phyloP scores from a whole-genome alignment of 1,284 basidiomycete genomes.

The Cutaneotrichosporon curvatum region DNA sequence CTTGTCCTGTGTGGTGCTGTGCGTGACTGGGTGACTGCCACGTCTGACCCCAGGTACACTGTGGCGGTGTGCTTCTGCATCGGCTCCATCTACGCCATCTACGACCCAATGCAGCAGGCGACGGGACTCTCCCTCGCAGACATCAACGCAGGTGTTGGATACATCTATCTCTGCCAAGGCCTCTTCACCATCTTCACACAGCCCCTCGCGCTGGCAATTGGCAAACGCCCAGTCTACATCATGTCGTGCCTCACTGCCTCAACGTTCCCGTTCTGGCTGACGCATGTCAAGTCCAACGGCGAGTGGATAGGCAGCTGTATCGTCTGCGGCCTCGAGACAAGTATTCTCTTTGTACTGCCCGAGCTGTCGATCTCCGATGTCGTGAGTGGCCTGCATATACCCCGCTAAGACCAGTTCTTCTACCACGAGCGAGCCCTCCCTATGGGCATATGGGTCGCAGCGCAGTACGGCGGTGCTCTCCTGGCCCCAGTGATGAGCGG shows the following conservation, averaged over 20 bases:
- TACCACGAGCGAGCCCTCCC: slow-evolving; percentile 24
- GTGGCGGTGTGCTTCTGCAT: slow-evolving; percentile 12
- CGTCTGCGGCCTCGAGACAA: slow-evolving; percentile 15
- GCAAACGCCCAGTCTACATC: slow-evolving; percentile 24
- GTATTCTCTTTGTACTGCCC: slow-evolving; percentile 18
- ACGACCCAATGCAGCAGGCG: slow-evolving; percentile 17
- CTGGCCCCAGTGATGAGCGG: slow-evolving; percentile 23
- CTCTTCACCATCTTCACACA: slow-evolving; percentile 10
- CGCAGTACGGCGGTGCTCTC: slow-evolving; percentile 18
- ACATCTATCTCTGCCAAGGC: slow-evolving; percentile 19
- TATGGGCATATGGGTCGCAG: slow-evolving; percentile 20
- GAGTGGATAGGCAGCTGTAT: slow-evolving; percentile 19
- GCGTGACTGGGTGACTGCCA: not conserved
- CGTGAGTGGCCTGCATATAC: slow-evolving; percentile 10
- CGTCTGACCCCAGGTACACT: slow-evolving; percentile 1
- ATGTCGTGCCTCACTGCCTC: slow-evolving; percentile 6
- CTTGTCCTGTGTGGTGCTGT: slow-evolving; percentile 15
- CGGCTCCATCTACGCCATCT: slow-evolving; percentile 22
- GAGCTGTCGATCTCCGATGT: slow-evolving; percentile 25
- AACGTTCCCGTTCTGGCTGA: not conserved
- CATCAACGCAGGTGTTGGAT: slow-evolving; percentile 24
- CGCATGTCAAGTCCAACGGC: not conserved
- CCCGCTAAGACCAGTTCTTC: slow-evolving; percentile 23
- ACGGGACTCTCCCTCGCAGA: slow-evolving; percentile 22
- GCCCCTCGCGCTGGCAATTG: slow-evolving; percentile 20